Evolutionary conservation across 352 stramenopile species (phyloP), one percentile per base, ranked within the genome.

Genomic region (Saprolegnia diclina): DNA sequence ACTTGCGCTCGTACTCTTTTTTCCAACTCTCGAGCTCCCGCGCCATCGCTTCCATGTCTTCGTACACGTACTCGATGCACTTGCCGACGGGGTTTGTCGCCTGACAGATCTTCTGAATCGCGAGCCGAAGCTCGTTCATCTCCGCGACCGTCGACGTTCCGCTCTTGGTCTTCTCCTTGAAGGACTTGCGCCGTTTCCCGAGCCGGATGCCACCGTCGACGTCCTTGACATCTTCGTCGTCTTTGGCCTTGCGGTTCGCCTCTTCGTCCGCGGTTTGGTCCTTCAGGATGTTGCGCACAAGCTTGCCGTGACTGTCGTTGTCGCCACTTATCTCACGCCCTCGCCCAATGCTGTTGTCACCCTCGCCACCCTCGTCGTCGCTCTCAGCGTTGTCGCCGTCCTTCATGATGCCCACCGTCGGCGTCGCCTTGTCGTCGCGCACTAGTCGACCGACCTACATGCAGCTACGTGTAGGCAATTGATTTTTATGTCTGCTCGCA

Each of bases 21-120:
- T 85, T 83, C 94, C 94, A 98, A 63, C 91, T 82, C 53, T 94
- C 85, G 38, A 98, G 85, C 74, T 98, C 94, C 67, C 92, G 94
- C 7, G 79, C 82, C 92, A 99, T 98, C n/a, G 84, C 79, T 44
- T 92, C 89, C 70, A 98, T 74, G 76, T 98, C 94, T 68, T 98
- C 88, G 71, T 96, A 82, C 21, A 98, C 89, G 77, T 95, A 97
- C 76, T 98, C 90, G 71, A 98, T 92, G 64, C 85, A 97, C 57
- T 94, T 91, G 18, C 86, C 91, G 48, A 98, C 82, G 7, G 89
- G 92, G 32, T 95, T 91, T 1, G 91, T 93, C 7, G 86, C 89
- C 76, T 98, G 89, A 61, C 91, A 97, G 44, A 99, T 85, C 45
- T 79, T 77, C 72, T 98, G 94, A 68, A 99, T 95, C 26, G 82